phyloP scores from a whole-genome alignment of 441 rosid genomes.

The Capsella rubella region DNA sequence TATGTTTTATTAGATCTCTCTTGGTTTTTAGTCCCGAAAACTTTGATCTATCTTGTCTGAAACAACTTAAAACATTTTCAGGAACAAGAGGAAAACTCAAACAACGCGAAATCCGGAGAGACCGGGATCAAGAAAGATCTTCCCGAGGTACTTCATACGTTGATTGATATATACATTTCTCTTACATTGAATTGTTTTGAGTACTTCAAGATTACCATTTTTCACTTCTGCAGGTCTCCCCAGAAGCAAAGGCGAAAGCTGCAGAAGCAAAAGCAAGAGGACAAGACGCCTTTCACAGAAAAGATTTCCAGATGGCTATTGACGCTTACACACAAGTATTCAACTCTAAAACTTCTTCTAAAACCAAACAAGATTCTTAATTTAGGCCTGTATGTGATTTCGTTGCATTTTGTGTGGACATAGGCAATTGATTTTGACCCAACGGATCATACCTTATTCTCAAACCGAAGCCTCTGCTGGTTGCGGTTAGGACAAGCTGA shows the following conservation, averaged over 20 bases:
- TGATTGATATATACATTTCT: constrained; percentile 13
- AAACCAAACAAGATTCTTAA: neutral
- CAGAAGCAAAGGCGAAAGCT: constrained; percentile 82
- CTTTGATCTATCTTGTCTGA: neutral
- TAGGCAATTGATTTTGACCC: constrained; percentile 94
- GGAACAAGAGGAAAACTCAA: constrained; percentile 54
- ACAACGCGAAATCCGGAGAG: constrained; percentile 42
- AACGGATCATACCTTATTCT: constrained; percentile 67
- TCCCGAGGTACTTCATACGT: constrained; percentile 56
- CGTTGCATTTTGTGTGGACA: constrained; percentile 27
- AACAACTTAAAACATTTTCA: constrained; percentile 41
- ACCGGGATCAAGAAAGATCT: constrained; percentile 51
- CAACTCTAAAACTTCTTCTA: constrained; percentile 15
- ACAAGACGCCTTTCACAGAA: constrained; percentile 78
- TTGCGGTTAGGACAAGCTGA: constrained; percentile 77
- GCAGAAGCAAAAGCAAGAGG: constrained; percentile 96
- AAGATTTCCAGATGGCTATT: constrained; percentile 69
- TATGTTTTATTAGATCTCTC: constrained; percentile 43
- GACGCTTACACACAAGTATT: constrained; percentile 90
- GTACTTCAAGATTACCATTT: neutral
- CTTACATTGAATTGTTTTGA: neutral
- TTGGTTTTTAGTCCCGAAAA: neutral
- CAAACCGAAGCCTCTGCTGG: constrained; percentile 98
- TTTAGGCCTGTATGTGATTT: constrained; percentile 3
- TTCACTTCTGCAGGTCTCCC: constrained; percentile 61